Percentiles rank a stretch among this genome's conserved stretches.
Evolutionary conservation across 768 basidiomycete species (phyloP).

Genomic region (Macrocybe gigantea): DNA sequence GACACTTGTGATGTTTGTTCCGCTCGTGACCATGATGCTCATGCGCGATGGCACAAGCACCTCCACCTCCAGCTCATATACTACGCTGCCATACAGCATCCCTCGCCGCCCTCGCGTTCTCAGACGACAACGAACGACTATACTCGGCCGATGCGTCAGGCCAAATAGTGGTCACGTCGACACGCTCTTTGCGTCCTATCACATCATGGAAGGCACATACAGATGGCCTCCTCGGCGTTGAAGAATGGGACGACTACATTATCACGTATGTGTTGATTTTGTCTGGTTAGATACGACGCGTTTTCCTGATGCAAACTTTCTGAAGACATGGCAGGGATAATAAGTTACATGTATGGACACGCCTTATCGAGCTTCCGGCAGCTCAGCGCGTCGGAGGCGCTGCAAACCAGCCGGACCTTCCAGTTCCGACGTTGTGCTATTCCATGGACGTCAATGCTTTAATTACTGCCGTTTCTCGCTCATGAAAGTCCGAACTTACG

Average conservation of each 20-base stretch:
- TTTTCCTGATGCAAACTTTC: background rate
- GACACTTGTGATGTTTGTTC: too few species aligned
- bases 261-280: conserved; percentile 62
- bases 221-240: conserved; percentile 69
- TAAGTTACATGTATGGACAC: conserved; percentile 71
- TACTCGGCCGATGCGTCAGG: conserved; percentile 87
- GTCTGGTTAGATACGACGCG: background rate
- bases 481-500: conserved; percentile 17
- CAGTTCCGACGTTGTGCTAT: conserved; percentile 47
- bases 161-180: conserved; percentile 69
- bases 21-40: too few species aligned
- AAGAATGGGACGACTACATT: conserved; percentile 62
- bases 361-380: conserved; percentile 36
- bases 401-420: conserved; percentile 44
- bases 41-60: conserved; percentile 14
- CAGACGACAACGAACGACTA: conserved; percentile 68
- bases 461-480: conserved; percentile 92
- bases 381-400: conserved; percentile 49
- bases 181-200: conserved; percentile 68
- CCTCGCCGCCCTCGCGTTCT: conserved; percentile 56
- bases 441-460: conserved; percentile 89
- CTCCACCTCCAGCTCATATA: conserved; percentile 65
- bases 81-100: conserved; percentile 68
- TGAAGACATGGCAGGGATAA: conserved; percentile 82
- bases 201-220: conserved; percentile 75